Percentiles rank a stretch among this genome's conserved stretches.
These are phyloP conservation scores for Schizopora paradoxa DNA, from an alignment of 1,284 basidiomycete genomes.

Conservation along the genomic window DNA sequence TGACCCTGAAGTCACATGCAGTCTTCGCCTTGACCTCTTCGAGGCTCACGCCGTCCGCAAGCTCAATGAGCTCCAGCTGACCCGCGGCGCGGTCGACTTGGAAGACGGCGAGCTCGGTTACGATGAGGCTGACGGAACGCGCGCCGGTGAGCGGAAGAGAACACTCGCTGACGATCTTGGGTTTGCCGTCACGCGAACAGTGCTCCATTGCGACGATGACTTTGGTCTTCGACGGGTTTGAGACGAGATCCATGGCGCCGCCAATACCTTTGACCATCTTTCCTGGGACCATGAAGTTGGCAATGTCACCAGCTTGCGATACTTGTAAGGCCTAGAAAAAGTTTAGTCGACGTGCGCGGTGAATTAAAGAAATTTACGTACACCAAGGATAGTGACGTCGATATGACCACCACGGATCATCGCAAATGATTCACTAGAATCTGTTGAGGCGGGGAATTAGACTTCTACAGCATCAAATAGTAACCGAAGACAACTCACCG, in stretches of 20 bases:
- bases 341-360: conserved; percentile 12
- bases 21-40: conserved; percentile 87
- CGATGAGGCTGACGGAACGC: conserved; percentile 80
- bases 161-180: conserved; percentile 84
- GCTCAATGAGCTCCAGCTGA: conserved; percentile 72
- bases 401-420: conserved; percentile 98
- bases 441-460: conserved; percentile 34
- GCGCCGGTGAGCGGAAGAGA: conserved; percentile 85
- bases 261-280: conserved; percentile 92
- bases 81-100: conserved; percentile 76
- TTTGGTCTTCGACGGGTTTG: conserved; percentile 87
- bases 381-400: conserved; percentile 84
- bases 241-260: conserved; percentile 94
- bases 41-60: conserved; percentile 78
- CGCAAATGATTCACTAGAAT: conserved; percentile 88
- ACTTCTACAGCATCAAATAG: neutral
- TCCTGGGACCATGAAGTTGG: conserved; percentile 97
- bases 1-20: conserved; percentile 68
- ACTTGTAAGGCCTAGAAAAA: conserved; percentile 84
- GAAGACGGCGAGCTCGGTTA: conserved; percentile 92
- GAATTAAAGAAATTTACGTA: conserved; percentile 24
- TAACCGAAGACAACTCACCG: conserved; percentile 2
- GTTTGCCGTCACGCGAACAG: conserved; percentile 81
- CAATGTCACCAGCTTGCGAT: conserved; percentile 87
- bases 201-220: conserved; percentile 89